Conservation (phyloP, 2,329 filamentous ascomycete genomes). For the Cladosporium sp. region DNA sequence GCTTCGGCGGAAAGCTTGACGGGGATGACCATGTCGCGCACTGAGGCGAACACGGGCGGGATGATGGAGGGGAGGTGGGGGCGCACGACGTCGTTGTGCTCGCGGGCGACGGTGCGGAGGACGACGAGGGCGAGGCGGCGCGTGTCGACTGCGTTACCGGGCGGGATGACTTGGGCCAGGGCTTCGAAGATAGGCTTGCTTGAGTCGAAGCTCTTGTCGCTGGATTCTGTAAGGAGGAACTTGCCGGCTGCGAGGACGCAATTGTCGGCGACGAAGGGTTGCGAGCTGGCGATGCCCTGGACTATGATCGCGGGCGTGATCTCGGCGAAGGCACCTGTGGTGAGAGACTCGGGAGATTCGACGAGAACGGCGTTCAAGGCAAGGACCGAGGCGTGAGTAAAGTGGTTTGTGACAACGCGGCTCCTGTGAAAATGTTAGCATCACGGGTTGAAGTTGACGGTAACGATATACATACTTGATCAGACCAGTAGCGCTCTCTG, state of each 20-base stretch:
- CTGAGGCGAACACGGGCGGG: conserved; percentile 79
- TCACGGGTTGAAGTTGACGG: not conserved
- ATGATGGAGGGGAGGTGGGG: conserved; percentile 79
- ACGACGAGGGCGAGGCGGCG: conserved; percentile 84
- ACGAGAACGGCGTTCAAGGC: conserved; percentile 84
- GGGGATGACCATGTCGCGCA: conserved; percentile 87
- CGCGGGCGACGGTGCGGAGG: conserved; percentile 75
- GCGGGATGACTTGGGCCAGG: conserved; percentile 69
- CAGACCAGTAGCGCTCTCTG: conserved; percentile 60
- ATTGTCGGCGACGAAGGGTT: conserved; percentile 70
- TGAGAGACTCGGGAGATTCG: conserved; percentile 69
- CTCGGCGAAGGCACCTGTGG: conserved; percentile 63
- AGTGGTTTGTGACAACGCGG: conserved; percentile 72
- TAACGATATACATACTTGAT: conserved; percentile 47
- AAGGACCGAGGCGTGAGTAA: conserved; percentile 74
- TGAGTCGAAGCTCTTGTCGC: conserved; percentile 67
- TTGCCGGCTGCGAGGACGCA: conserved; percentile 87
- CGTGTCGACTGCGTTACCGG: conserved; percentile 74
- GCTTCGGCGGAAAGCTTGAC: conserved; percentile 94
- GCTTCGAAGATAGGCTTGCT: conserved; percentile 77
- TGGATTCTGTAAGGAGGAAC: conserved; percentile 66
- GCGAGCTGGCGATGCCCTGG: conserved; percentile 70
- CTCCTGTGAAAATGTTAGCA: conserved; percentile 35
- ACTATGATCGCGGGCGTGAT: conserved; percentile 74
- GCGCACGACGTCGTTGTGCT: conserved; percentile 73